Conservation (phyloP, 805 yeast genomes). For the Starmera pachycereana region DNA sequence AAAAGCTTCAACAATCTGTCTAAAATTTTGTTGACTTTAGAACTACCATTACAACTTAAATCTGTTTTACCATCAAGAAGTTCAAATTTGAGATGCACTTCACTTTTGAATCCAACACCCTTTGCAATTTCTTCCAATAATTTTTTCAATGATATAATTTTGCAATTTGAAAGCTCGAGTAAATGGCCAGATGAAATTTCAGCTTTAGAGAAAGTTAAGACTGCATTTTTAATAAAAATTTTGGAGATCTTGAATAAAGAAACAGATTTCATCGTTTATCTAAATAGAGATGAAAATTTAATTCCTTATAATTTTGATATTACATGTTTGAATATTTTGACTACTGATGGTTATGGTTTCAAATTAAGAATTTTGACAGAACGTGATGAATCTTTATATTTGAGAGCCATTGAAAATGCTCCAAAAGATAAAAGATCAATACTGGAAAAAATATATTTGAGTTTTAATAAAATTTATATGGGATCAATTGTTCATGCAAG, state of each 20-base stretch:
- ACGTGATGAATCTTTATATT: constrained; percentile 66
- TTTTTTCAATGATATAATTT: constrained; percentile 67
- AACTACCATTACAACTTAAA: constrained; percentile 61
- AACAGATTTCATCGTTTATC: constrained; percentile 43
- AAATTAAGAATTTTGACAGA: constrained; percentile 68
- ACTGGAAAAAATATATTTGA: constrained; percentile 50
- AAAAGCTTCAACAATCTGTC: constrained; percentile 50
- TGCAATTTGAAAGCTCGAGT: constrained; percentile 84
- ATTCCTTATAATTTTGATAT: constrained; percentile 58
- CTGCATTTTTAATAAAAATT: constrained; percentile 77
- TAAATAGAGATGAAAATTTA: constrained; percentile 53
- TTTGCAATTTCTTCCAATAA: constrained; percentile 67
- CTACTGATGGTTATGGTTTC: constrained; percentile 90
- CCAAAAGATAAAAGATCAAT: constrained; percentile 48
- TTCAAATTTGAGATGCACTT: constrained; percentile 64
- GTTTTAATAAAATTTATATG: constrained; percentile 52
- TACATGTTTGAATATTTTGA: constrained; percentile 49
- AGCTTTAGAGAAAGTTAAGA: constrained; percentile 81
- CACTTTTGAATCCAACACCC: constrained; percentile 73
- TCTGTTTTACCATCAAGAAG: constrained; percentile 60
- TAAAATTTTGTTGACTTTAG: constrained; percentile 38
- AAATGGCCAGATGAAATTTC: constrained; percentile 92
- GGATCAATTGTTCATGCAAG: constrained; percentile 76
- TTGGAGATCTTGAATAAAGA: constrained; percentile 36
- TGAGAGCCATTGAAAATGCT: constrained; percentile 60